Evolutionary conservation across 2,329 filamentous ascomycete genomes (phyloP).

Genomic region (Cytospora paraplurivora): DNA sequence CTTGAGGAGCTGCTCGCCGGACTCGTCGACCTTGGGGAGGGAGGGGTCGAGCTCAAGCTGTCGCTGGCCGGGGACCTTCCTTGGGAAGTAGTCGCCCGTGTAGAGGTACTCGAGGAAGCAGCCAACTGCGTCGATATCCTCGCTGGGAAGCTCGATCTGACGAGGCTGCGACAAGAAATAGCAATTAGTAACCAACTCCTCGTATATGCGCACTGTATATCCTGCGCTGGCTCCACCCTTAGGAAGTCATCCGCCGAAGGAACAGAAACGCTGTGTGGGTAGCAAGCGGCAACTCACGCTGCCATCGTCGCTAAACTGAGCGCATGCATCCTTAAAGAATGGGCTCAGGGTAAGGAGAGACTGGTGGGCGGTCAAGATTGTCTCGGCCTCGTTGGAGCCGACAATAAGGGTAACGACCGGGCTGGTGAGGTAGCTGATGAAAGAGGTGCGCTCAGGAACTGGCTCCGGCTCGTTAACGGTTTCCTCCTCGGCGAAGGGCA

Average conservation of each 20-base stretch:
- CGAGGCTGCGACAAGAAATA: constrained; percentile 51
- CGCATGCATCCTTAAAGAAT: constrained; percentile 67
- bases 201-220: neutral
- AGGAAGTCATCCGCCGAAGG: neutral
- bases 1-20: constrained; percentile 81
- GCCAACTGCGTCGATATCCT: constrained; percentile 72
- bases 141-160: constrained; percentile 66
- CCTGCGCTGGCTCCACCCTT: neutral
- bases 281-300: constrained; percentile 50
- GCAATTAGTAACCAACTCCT: neutral
- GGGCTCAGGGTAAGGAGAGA: constrained; percentile 73
- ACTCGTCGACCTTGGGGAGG: constrained; percentile 68
- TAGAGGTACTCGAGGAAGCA: constrained; percentile 85
- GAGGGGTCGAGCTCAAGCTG: constrained; percentile 70
- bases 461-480: constrained; percentile 38
- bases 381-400: constrained; percentile 60
- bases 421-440: constrained; percentile 65
- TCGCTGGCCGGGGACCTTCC: constrained; percentile 62
- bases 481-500: constrained; percentile 44
- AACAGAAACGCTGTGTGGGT: neutral
- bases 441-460: constrained; percentile 43
- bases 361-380: constrained; percentile 77
- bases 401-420: constrained; percentile 70
- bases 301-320: constrained; percentile 61
- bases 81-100: constrained; percentile 84